phyloP scores from a whole-genome alignment of 2,329 filamentous ascomycete species.

The Epichloe coenophiala region DNA sequence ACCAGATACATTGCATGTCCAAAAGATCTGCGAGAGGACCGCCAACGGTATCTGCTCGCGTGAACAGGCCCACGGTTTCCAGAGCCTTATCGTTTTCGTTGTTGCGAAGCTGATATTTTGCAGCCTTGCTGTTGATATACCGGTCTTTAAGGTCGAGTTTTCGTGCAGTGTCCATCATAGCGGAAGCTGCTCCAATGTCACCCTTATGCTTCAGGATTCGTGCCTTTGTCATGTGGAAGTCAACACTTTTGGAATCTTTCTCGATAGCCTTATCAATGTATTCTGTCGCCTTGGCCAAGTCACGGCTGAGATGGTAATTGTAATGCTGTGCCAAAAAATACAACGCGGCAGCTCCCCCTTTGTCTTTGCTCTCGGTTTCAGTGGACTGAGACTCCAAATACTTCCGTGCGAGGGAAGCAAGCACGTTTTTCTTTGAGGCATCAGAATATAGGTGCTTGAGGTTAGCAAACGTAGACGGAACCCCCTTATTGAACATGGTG shows the following conservation, averaged over 20 bases:
- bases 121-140: constrained; percentile 96
- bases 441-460: constrained; percentile 86
- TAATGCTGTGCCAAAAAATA: constrained; percentile 97
- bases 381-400: constrained; percentile 52
- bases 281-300: constrained; percentile 67
- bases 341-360: constrained; percentile 64
- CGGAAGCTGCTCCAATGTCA: constrained; percentile 64
- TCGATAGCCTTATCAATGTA: constrained; percentile 77
- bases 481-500: constrained; percentile 78
- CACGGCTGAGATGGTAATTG: constrained; percentile 78
- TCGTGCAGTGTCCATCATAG: constrained; percentile 79
- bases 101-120: constrained; percentile 91
- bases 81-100: constrained; percentile 78
- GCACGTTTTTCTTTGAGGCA: constrained; percentile 58
- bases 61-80: constrained; percentile 86
- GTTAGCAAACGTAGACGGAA: constrained; percentile 93
- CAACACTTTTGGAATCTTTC: constrained; percentile 66
- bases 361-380: constrained; percentile 31
- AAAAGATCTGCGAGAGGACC: constrained; percentile 82
- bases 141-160: constrained; percentile 79
- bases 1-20: constrained; percentile 99
- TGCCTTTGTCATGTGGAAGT: constrained; percentile 91
- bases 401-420: constrained; percentile 63
- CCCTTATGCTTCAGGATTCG: constrained; percentile 88
- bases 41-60: constrained; percentile 74